A percentile compares a stretch with the other conserved stretches of the same genome.
These are phyloP conservation scores for Aschersonia sp. DNA, from an alignment of 2,329 filamentous ascomycete genomes.

Conservation along the genomic window DNA sequence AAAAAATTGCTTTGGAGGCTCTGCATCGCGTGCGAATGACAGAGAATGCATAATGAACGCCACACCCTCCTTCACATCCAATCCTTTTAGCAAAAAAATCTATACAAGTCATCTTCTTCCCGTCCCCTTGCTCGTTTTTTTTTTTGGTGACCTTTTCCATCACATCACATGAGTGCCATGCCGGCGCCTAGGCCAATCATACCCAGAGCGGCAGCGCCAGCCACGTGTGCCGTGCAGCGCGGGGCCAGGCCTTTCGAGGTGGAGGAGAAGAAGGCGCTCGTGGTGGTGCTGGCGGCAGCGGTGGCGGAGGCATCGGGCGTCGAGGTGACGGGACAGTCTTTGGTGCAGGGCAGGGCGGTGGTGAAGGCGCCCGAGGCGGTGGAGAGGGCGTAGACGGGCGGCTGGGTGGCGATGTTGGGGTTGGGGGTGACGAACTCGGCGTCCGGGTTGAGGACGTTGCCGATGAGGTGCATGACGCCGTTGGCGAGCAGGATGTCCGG, in stretches of 20 bases:
- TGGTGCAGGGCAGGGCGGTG: slow-evolving; percentile 26
- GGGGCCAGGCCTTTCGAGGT: slow-evolving; percentile 10
- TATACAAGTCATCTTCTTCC: too few relatives aligned
- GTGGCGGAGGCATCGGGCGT: slow-evolving; percentile 7
- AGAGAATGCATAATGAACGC: too few relatives aligned
- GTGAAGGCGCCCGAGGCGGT: slow-evolving; percentile 27
- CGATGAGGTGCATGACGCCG: slow-evolving; percentile 43
- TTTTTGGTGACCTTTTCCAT: background rate
- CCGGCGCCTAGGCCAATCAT: slow-evolving; percentile 15
- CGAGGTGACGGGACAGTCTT: slow-evolving; percentile 20
- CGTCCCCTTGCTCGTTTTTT: background rate
- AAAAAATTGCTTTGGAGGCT: too few relatives aligned
- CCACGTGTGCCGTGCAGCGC: slow-evolving; percentile 12
- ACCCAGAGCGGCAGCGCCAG: slow-evolving; percentile 13
- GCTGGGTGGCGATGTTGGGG: slow-evolving; percentile 22
- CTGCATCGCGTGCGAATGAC: too few relatives aligned
- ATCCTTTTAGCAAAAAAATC: too few relatives aligned
- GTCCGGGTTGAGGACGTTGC: slow-evolving; percentile 34
- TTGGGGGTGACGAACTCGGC: slow-evolving; percentile 20
- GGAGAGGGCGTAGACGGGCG: slow-evolving; percentile 39
- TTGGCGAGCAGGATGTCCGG: slow-evolving; percentile 40
- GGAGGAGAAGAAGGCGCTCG: slow-evolving; percentile 7
- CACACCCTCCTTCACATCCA: too few relatives aligned
- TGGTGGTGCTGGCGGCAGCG: slow-evolving; percentile 8
- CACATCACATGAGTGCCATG: slow-evolving; percentile 8